Conservation (phyloP, 176 grass and related monocot species). For the Oryza punctata region DNA sequence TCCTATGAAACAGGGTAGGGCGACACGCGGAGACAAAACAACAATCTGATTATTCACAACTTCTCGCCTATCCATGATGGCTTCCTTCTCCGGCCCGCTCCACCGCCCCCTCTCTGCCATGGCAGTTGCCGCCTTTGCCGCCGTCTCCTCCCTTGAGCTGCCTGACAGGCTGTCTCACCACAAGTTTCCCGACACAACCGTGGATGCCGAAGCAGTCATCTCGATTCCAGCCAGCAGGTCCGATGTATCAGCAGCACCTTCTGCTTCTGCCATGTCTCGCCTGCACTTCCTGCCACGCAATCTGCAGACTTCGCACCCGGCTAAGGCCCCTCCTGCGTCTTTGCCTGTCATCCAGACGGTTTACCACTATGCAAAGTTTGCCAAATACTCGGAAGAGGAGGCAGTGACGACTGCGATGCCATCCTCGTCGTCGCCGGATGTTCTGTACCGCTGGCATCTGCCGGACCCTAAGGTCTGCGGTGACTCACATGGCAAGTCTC, state of each 20-base stretch:
- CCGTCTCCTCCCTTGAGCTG: conserved; percentile 67
- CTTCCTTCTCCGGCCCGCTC: conserved; percentile 59
- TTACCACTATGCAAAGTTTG: conserved; percentile 73
- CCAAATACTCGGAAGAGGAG: conserved; percentile 19
- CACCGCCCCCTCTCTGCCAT: conserved; percentile 81
- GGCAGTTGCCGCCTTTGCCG: conserved; percentile 65
- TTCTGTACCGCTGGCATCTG: conserved; percentile 83
- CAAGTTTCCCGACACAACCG: conserved; percentile 13
- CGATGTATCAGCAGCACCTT: background rate
- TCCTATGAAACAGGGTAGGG: conserved; percentile 37
- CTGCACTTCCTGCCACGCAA: conserved; percentile 25
- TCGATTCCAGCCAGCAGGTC: background rate
- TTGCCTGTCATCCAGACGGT: conserved; percentile 56
- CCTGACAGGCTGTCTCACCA: conserved; percentile 51
- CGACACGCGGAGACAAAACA: background rate
- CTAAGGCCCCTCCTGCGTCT: conserved; percentile 42
- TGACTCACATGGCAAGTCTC: conserved; percentile 42
- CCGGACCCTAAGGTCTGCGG: conserved; percentile 50
- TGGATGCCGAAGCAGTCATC: background rate
- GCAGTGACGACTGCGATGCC: conserved; percentile 14
- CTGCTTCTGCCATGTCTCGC: conserved; percentile 14
- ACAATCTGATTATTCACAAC: conserved; percentile 2
- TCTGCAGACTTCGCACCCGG: background rate
- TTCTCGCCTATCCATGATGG: conserved; percentile 42
- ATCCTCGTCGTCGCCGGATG: conserved; percentile 57